phyloP scores from a whole-genome alignment of 2,329 filamentous ascomycete species.

The Fusarium compactum region DNA sequence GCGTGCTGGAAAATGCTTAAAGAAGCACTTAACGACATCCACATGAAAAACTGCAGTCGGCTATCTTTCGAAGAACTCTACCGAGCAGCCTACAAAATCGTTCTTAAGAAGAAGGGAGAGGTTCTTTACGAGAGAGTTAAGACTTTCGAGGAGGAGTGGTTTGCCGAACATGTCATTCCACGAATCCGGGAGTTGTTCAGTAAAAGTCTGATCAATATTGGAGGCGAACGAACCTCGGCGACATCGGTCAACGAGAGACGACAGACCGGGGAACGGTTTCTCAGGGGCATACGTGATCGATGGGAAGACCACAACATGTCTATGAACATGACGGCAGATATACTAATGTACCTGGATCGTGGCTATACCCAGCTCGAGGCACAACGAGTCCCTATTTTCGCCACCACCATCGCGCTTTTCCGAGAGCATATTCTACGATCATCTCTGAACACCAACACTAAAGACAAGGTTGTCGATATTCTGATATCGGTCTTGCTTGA shows the following conservation, averaged over 20 bases:
- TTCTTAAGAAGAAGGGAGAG: slow-evolving; percentile 86
- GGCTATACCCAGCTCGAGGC: slow-evolving; percentile 77
- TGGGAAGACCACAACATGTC: slow-evolving; percentile 93
- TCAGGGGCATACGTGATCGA: slow-evolving; percentile 78
- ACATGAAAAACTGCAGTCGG: slow-evolving; percentile 88
- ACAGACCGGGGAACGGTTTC: slow-evolving; percentile 83
- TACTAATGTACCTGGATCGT: slow-evolving; percentile 97
- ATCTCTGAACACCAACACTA: slow-evolving; percentile 59
- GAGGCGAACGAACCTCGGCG: slow-evolving; percentile 67
- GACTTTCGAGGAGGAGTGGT: slow-evolving; percentile 84
- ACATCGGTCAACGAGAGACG: slow-evolving; percentile 82
- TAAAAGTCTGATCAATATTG: slow-evolving; percentile 70
- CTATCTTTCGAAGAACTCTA: slow-evolving; percentile 97
- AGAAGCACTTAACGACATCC: slow-evolving; percentile 85
- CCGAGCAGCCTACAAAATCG: slow-evolving; percentile 92
- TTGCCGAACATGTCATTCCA: slow-evolving; percentile 78
- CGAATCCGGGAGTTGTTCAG: slow-evolving; percentile 79
- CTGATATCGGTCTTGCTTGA: slow-evolving; percentile 87
- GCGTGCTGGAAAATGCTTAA: slow-evolving; percentile 82
- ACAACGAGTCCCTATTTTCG: slow-evolving; percentile 82
- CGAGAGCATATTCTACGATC: slow-evolving; percentile 84
- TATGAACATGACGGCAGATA: slow-evolving; percentile 97
- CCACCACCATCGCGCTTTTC: slow-evolving; percentile 87
- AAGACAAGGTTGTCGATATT: slow-evolving; percentile 74
- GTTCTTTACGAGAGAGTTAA: slow-evolving; percentile 84